Percentiles rank a stretch among this genome's conserved stretches.
Evolutionary conservation across 495 filamentous ascomycete species (phyloP).

Genomic region (Neurospora africana): DNA sequence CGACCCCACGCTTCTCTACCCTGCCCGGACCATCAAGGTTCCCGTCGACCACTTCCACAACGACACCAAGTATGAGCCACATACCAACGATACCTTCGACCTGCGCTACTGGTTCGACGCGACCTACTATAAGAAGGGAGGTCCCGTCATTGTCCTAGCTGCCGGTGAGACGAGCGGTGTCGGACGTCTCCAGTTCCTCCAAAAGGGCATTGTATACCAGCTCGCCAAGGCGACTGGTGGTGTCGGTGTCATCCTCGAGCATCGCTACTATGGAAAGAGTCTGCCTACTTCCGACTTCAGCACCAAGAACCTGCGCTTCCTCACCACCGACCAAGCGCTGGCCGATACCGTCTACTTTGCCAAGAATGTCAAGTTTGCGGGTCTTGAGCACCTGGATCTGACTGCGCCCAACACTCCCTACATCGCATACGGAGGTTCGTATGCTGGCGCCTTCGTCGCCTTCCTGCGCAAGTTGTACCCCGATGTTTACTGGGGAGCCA

Average conservation of each 20-base stretch:
- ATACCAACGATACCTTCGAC: slow-evolving; percentile 46
- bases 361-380: slow-evolving; percentile 50
- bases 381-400: slow-evolving; percentile 50
- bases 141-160: slow-evolving; percentile 60
- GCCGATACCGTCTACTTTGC: slow-evolving; percentile 68
- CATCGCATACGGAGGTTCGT: slow-evolving; percentile 65
- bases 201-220: slow-evolving; percentile 57
- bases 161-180: slow-evolving; percentile 51
- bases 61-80: slow-evolving; percentile 57
- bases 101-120: slow-evolving; percentile 69
- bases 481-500: slow-evolving; percentile 55
- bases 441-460: slow-evolving; percentile 62
- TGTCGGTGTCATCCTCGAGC: slow-evolving; percentile 65
- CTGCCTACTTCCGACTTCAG: slow-evolving; percentile 48
- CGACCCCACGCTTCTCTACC: slow-evolving; percentile 12
- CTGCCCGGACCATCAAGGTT: slow-evolving; percentile 47
- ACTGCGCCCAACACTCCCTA: slow-evolving; percentile 49
- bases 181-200: slow-evolving; percentile 50
- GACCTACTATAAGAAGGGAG: slow-evolving; percentile 52
- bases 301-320: slow-evolving; percentile 56
- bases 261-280: slow-evolving; percentile 61
- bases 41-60: slow-evolving; percentile 72
- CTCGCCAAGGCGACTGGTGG: slow-evolving; percentile 54
- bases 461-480: slow-evolving; percentile 61
- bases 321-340: slow-evolving; percentile 65